A percentile compares a stretch with the other conserved stretches of the same genome.
phyloP scores from a whole-genome alignment of 306 rosid species.

The Potentilla sterilis region DNA sequence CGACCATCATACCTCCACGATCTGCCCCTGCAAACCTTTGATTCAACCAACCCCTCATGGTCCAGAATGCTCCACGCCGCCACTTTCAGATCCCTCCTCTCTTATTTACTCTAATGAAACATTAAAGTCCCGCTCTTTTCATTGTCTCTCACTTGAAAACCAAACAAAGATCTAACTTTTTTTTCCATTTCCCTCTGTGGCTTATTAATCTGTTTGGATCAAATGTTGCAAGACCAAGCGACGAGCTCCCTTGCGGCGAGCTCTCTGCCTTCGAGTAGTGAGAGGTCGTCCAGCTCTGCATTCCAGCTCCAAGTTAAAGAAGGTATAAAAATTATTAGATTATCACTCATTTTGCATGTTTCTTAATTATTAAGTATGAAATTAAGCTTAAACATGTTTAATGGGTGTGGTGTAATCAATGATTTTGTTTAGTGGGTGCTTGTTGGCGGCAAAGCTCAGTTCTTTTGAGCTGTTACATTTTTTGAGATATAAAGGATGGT shows the following conservation, averaged over 20 bases:
- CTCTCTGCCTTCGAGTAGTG: conserved; percentile 69
- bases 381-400: neutral
- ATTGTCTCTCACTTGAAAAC: neutral
- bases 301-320: conserved; percentile 50
- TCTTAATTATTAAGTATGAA: neutral
- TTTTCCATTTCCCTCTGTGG: neutral
- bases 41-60: conserved; percentile 48
- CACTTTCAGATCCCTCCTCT: conserved; percentile 14
- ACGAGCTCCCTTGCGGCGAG: conserved; percentile 54
- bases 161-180: neutral
- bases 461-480: neutral
- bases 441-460: neutral
- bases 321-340: conserved; percentile 27
- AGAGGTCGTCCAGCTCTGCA: conserved; percentile 65
- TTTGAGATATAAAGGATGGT: neutral
- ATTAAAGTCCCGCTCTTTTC: conserved; percentile 38
- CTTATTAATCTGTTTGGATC: neutral
- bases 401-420: conserved; percentile 3
- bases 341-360: neutral
- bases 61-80: conserved; percentile 54
- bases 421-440: neutral
- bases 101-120: conserved; percentile 5
- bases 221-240: conserved; percentile 48
- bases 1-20: conserved; percentile 43
- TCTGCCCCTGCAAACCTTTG: conserved; percentile 50